Evolutionary conservation across 345 rosid species (phyloP).

Genomic region (Corymbia maculata): DNA sequence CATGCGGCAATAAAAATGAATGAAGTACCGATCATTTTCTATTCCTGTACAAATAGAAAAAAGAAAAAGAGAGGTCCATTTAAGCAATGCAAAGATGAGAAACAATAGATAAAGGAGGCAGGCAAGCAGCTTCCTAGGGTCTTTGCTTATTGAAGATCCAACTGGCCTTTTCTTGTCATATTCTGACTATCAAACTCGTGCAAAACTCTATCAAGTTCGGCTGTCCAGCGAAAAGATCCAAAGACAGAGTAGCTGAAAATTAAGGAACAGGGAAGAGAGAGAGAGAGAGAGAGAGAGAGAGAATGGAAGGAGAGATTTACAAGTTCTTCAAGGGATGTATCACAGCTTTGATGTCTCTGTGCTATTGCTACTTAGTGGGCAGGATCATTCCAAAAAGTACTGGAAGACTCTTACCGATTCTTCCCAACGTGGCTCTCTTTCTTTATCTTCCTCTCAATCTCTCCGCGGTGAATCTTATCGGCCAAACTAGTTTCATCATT

Average conservation of each 20-base stretch:
- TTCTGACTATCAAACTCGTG: not conserved
- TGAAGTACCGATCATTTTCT: not conserved
- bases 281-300: too few relatives aligned
- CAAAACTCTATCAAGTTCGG: not conserved
- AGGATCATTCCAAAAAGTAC: not conserved
- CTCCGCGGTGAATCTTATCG: not conserved
- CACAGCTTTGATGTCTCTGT: conserved; percentile 2
- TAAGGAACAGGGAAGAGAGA: not conserved
- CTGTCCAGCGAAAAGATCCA: not conserved
- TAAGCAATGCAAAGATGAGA: not conserved
- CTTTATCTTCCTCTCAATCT: conserved; percentile 16
- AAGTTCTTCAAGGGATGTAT: conserved; percentile 7
- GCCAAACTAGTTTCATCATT: conserved; percentile 13
- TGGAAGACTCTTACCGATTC: conserved; percentile 1
- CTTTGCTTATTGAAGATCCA: not conserved
- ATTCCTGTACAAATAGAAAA: not conserved
- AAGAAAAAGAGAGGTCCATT: not conserved
- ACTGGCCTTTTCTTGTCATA: not conserved
- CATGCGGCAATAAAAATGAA: not conserved
- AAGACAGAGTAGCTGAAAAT: not conserved
- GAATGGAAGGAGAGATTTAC: conserved; percentile 2
- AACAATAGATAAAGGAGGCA: not conserved
- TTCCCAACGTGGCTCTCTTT: conserved; percentile 10
- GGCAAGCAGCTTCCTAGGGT: not conserved
- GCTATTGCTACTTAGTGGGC: conserved; percentile 4